Conservation (phyloP, 1,284 basidiomycete genomes). For the Amylostereum areolatum region DNA sequence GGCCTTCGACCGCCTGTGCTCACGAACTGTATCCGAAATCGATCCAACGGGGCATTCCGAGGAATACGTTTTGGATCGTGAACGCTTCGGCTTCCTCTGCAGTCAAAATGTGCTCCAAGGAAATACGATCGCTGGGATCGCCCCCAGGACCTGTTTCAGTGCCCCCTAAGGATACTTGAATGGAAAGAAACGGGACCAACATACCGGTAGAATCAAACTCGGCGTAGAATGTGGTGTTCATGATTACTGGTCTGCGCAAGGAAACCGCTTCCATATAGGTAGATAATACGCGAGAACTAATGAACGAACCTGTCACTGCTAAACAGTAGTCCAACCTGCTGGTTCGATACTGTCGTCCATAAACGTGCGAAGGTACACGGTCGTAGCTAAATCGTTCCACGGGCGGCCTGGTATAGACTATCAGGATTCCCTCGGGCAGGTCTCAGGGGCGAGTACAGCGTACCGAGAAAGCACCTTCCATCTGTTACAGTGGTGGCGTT, state of each 20-base stretch:
- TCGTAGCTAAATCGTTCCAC: constrained; percentile 55
- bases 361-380: constrained; percentile 45
- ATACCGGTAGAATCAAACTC: constrained; percentile 51
- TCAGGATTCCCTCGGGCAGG: background rate
- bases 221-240: constrained; percentile 54
- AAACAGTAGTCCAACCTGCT: constrained; percentile 36
- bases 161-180: background rate
- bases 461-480: constrained; percentile 47
- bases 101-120: constrained; percentile 43
- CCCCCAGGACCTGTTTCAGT: constrained; percentile 47
- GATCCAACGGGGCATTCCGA: constrained; percentile 46
- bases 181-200: background rate
- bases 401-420: constrained; percentile 38
- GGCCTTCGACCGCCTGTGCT: background rate
- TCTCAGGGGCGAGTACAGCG: background rate
- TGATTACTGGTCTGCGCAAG: constrained; percentile 34
- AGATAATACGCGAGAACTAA: too few relatives aligned
- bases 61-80: constrained; percentile 44
- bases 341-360: constrained; percentile 57
- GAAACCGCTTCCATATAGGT: too few relatives aligned
- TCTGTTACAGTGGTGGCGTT: constrained; percentile 40
- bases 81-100: constrained; percentile 32
- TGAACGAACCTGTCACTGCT: background rate
- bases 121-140: constrained; percentile 36
- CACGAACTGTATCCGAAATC: constrained; percentile 37